phyloP scores from a whole-genome alignment of 257 asterid species.

The Anisodus tanguticus region DNA sequence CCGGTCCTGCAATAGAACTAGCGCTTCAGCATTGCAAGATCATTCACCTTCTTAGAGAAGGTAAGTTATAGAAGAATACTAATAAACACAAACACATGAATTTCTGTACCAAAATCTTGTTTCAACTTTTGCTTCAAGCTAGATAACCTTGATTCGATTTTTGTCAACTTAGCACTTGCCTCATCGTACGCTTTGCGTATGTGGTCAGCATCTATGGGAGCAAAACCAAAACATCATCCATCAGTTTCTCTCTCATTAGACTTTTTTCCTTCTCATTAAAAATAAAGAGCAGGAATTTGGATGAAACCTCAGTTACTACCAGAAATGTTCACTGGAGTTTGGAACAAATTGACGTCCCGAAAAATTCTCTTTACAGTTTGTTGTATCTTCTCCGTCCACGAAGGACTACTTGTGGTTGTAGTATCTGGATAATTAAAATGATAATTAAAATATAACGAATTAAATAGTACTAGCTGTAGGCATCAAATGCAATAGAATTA shows the following conservation, averaged over 20 bases:
- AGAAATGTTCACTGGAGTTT: conserved; percentile 79
- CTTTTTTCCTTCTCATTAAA: conserved; percentile 21
- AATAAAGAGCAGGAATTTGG: conserved; percentile 26
- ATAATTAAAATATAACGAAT: conserved; percentile 39
- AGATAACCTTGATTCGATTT: conserved; percentile 87
- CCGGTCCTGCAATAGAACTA: conserved; percentile 70
- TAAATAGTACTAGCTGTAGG: conserved; percentile 31
- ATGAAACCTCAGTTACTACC: conserved; percentile 56
- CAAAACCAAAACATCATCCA: conserved; percentile 35
- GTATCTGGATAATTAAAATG: conserved; percentile 56
- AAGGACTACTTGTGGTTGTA: conserved; percentile 56
- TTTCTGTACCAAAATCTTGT: conserved; percentile 85
- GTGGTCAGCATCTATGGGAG: conserved; percentile 71
- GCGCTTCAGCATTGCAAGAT: conserved; percentile 34
- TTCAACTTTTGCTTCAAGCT: conserved; percentile 80
- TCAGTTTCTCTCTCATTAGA: conserved; percentile 28
- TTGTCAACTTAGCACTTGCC: conserved; percentile 78
- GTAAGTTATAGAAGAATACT: conserved; percentile 24
- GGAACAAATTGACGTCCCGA: conserved; percentile 75
- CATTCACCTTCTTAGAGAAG: conserved; percentile 8
- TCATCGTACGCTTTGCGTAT: conserved; percentile 88
- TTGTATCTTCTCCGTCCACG: conserved; percentile 94
- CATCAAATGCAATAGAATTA: neutral
- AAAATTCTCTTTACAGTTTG: conserved; percentile 64
- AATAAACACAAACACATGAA: neutral